Evolutionary conservation across 805 yeast species (phyloP).

Genomic region (Blastobotrys americana): DNA sequence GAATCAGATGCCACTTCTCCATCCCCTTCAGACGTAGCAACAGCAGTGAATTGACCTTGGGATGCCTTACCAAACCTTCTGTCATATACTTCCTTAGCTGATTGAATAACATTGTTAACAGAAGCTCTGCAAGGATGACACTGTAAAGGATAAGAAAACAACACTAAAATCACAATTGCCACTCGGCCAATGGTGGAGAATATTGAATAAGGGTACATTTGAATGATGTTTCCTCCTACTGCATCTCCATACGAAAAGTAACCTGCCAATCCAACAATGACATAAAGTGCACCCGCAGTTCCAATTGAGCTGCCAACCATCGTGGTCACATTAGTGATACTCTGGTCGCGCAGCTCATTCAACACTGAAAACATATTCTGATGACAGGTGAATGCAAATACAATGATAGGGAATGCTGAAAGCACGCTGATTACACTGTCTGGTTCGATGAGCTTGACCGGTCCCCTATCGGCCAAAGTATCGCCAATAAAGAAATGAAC

Average conservation of each 20-base stretch:
- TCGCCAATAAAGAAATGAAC: conserved; percentile 60
- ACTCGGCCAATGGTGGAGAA: conserved; percentile 73
- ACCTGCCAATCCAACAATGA: conserved; percentile 72
- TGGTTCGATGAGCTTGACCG: conserved; percentile 44
- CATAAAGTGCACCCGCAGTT: conserved; percentile 54
- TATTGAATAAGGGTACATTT: conserved; percentile 58
- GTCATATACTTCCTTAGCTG: conserved; percentile 25
- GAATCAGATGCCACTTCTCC: conserved; percentile 6
- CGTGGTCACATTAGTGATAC: conserved; percentile 39
- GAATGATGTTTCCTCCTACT: conserved; percentile 72
- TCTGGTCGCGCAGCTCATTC: conserved; percentile 62
- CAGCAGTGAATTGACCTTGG: neutral
- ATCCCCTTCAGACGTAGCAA: conserved; percentile 4
- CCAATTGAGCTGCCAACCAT: conserved; percentile 50
- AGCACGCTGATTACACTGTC: conserved; percentile 39
- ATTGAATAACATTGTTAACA: conserved; percentile 60
- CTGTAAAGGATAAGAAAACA: conserved; percentile 82
- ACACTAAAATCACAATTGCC: conserved; percentile 72
- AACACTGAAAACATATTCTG: conserved; percentile 88
- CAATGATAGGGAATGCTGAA: conserved; percentile 79
- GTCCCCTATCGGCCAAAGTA: conserved; percentile 44
- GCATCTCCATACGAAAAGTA: conserved; percentile 80
- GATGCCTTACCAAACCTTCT: conserved; percentile 1
- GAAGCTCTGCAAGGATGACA: conserved; percentile 87
- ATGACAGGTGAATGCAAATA: conserved; percentile 93